Evolutionary conservation across 768 basidiomycete genomes (phyloP).

Genomic region (Boletus barrowsii): DNA sequence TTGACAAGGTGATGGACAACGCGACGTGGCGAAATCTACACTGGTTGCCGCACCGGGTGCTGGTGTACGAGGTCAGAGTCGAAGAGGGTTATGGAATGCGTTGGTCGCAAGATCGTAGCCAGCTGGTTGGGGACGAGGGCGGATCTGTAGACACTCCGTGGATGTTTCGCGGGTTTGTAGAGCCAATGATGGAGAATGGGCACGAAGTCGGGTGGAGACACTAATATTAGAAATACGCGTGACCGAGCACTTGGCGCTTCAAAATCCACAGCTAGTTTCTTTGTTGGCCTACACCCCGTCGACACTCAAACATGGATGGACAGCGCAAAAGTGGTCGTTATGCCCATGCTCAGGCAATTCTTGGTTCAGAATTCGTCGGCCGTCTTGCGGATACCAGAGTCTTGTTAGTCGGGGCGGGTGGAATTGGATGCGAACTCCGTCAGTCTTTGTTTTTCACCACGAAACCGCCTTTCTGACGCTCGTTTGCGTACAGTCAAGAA

Average conservation of each 20-base stretch:
- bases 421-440: slow-evolving; percentile 97
- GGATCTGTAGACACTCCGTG: slow-evolving; percentile 33
- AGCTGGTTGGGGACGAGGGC: neutral
- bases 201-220: slow-evolving; percentile 63
- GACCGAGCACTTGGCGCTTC: slow-evolving; percentile 9
- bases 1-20: slow-evolving; percentile 49
- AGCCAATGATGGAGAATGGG: slow-evolving; percentile 67
- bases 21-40: slow-evolving; percentile 65
- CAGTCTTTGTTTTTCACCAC: slow-evolving; percentile 28
- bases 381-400: slow-evolving; percentile 65
- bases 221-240: slow-evolving; percentile 23
- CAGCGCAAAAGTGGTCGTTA: slow-evolving; percentile 35
- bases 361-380: slow-evolving; percentile 68
- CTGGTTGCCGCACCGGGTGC: slow-evolving; percentile 58
- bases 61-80: slow-evolving; percentile 62
- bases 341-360: slow-evolving; percentile 69
- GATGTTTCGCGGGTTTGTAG: slow-evolving; percentile 63
- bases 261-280: neutral
- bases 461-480: neutral
- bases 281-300: no score
- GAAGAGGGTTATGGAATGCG: slow-evolving; percentile 65
- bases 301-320: slow-evolving; percentile 1
- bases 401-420: slow-evolving; percentile 91
- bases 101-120: slow-evolving; percentile 51
- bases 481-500: slow-evolving; percentile 76